These are phyloP conservation scores for Corynascus novoguineensis DNA, from an alignment of 495 filamentous ascomycete genomes.

Conservation along the genomic window DNA sequence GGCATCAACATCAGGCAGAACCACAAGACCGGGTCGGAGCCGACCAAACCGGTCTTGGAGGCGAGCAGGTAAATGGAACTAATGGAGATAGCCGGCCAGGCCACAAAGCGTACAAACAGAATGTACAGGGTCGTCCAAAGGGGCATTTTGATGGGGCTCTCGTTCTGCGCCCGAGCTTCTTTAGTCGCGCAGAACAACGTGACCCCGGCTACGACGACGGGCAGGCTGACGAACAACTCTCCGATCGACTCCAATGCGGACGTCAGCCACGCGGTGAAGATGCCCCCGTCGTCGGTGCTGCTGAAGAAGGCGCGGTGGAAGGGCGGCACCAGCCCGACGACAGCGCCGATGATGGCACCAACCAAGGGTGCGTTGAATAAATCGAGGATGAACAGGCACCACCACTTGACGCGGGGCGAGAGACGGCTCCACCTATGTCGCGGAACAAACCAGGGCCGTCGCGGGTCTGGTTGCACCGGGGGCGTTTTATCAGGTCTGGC, in stretches of 20 bases:
- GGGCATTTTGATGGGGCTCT: conserved; percentile 33
- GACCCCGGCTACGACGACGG: conserved; percentile 67
- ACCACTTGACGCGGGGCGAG: conserved; percentile 26
- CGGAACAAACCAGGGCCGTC: conserved; percentile 20
- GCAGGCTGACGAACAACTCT: conserved; percentile 63
- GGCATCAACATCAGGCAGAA: conserved; percentile 78
- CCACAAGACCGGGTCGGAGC: conserved; percentile 66
- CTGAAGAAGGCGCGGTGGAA: conserved; percentile 65
- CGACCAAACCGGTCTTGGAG: conserved; percentile 50
- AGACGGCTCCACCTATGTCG: conserved; percentile 32
- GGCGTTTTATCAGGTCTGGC: not conserved
- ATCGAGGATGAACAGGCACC: conserved; percentile 37
- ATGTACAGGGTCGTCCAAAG: conserved; percentile 49
- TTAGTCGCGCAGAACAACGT: conserved; percentile 52
- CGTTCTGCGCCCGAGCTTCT: conserved; percentile 29
- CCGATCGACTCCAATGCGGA: conserved; percentile 61
- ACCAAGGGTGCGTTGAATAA: conserved; percentile 63
- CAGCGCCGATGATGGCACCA: conserved; percentile 56
- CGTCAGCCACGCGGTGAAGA: conserved; percentile 67
- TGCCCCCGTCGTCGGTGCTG: conserved; percentile 56
- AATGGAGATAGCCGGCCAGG: conserved; percentile 45
- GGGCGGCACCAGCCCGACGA: conserved; percentile 58
- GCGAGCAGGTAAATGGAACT: conserved; percentile 57
- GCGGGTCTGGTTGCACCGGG: conserved; percentile 13
- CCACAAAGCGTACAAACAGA: conserved; percentile 31